Evolutionary conservation across 2,329 filamentous ascomycete species (phyloP).

Genomic region (Fusarium udum): DNA sequence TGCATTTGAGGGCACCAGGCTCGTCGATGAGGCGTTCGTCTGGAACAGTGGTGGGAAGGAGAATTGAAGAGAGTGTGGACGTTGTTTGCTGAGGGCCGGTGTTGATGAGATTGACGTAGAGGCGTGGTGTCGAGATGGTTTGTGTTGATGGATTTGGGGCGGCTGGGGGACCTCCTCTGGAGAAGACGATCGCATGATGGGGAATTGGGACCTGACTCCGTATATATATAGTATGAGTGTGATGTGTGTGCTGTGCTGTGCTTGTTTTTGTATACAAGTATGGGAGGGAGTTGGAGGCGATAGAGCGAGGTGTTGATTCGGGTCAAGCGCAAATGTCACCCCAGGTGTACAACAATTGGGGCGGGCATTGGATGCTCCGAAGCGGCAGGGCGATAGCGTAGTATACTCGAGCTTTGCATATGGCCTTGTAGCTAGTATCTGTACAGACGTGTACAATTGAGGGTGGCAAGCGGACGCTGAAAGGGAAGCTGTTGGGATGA

Average conservation of each 20-base stretch:
- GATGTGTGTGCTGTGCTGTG: not conserved
- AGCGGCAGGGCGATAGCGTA: constrained; percentile 10
- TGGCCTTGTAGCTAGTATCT: constrained; percentile 26
- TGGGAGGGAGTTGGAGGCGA: constrained; percentile 16
- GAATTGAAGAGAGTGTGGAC: constrained; percentile 55
- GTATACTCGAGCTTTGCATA: constrained; percentile 27
- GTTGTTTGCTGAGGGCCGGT: constrained; percentile 38
- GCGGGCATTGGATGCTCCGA: constrained; percentile 32
- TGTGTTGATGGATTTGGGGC: constrained; percentile 30
- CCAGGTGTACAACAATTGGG: constrained; percentile 38
- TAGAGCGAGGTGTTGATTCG: constrained; percentile 19
- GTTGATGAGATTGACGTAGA: constrained; percentile 39
- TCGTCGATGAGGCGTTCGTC: constrained; percentile 62
- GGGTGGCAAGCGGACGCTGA: constrained; percentile 33
- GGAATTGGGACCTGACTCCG: constrained; percentile 14
- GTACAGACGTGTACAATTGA: constrained; percentile 31
- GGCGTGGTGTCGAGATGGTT: constrained; percentile 39
- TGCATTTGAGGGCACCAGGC: constrained; percentile 63
- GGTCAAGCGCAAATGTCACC: constrained; percentile 30
- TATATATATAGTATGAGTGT: constrained; percentile 31
- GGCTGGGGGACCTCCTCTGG: constrained; percentile 30
- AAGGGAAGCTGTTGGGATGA: constrained; percentile 32
- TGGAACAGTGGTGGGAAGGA: constrained; percentile 60
- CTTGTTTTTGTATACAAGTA: constrained; percentile 16
- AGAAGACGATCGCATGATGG: constrained; percentile 32